A percentile compares a stretch with the other conserved stretches of the same genome.
phyloP scores from a whole-genome alignment of 2,329 filamentous ascomycete genomes.

The Aureobasidium pullulans region DNA sequence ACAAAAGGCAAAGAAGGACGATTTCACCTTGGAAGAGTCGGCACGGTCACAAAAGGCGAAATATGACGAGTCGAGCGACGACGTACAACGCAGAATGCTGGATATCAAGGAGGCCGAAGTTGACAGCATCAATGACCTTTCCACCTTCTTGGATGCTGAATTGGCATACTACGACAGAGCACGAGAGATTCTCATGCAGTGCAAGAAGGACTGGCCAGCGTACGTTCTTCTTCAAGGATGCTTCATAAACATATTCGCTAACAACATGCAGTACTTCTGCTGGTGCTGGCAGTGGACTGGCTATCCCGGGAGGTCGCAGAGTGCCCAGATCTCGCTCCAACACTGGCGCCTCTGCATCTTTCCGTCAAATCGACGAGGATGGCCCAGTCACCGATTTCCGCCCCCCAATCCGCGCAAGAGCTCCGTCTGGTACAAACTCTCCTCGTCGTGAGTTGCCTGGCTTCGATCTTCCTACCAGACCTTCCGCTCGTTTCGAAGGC shows the following conservation, averaged over 20 bases:
- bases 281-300: background rate
- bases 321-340: constrained; percentile 52
- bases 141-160: constrained; percentile 77
- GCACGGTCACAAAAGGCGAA: constrained; percentile 85
- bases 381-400: constrained; percentile 44
- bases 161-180: constrained; percentile 87
- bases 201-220: constrained; percentile 63
- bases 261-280: constrained; percentile 14
- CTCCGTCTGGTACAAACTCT: constrained; percentile 32
- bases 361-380: constrained; percentile 49
- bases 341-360: constrained; percentile 57
- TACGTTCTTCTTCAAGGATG: constrained; percentile 34
- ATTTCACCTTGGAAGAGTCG: constrained; percentile 89
- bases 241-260: constrained; percentile 6
- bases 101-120: constrained; percentile 89
- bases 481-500: constrained; percentile 53
- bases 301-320: constrained; percentile 22
- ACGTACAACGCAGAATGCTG: constrained; percentile 86
- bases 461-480: constrained; percentile 40
- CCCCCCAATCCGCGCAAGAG: constrained; percentile 44
- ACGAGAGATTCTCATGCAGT: constrained; percentile 67
- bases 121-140: constrained; percentile 74
- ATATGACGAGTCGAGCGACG: constrained; percentile 91
- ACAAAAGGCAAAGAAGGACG: constrained; percentile 88
- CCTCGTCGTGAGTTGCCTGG: constrained; percentile 35